Conservation (phyloP, 495 filamentous ascomycete species). For the Amphirosellinia nigrospora region DNA sequence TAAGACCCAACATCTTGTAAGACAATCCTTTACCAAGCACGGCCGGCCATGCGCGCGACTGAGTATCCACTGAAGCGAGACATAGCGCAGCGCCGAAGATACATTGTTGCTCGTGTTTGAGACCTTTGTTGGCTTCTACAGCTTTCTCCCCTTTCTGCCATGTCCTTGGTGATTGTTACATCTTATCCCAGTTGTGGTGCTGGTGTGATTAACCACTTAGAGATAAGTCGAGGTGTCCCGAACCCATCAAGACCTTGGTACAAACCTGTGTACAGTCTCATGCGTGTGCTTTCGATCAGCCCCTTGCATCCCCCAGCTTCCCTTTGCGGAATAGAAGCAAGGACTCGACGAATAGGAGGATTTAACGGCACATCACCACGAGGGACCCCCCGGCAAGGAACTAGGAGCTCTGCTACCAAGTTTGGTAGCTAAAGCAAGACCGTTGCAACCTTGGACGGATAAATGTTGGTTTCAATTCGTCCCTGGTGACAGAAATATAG, state of each 20-base stretch:
- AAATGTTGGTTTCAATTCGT: not conserved
- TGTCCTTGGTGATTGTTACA: slow-evolving; percentile 14
- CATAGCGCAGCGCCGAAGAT: not conserved
- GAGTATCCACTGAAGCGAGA: not conserved
- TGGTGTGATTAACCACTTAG: not conserved
- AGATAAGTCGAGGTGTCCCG: slow-evolving; percentile 11
- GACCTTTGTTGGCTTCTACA: not conserved
- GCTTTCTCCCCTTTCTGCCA: not conserved
- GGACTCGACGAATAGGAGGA: slow-evolving; percentile 26
- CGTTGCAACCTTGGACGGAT: slow-evolving; percentile 8
- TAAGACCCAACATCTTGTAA: not conserved
- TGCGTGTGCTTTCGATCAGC: slow-evolving; percentile 20
- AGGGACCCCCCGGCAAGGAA: not conserved
- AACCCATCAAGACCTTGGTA: too few species aligned
- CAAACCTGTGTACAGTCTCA: not conserved
- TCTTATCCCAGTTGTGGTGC: not conserved
- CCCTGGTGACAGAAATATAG: slow-evolving; percentile 14
- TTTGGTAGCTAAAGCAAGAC: slow-evolving; percentile 7
- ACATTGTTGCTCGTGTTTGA: not conserved
- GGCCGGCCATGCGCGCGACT: slow-evolving; percentile 3
- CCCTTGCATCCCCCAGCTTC: slow-evolving; percentile 38
- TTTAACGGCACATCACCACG: slow-evolving; percentile 11
- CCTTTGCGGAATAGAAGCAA: slow-evolving; percentile 35
- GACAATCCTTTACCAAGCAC: not conserved
- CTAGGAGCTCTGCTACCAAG: not conserved